Percentiles rank a stretch among this genome's conserved stretches.
Conservation (phyloP, 257 asterid species). For the Penstemon newberryi region DNA sequence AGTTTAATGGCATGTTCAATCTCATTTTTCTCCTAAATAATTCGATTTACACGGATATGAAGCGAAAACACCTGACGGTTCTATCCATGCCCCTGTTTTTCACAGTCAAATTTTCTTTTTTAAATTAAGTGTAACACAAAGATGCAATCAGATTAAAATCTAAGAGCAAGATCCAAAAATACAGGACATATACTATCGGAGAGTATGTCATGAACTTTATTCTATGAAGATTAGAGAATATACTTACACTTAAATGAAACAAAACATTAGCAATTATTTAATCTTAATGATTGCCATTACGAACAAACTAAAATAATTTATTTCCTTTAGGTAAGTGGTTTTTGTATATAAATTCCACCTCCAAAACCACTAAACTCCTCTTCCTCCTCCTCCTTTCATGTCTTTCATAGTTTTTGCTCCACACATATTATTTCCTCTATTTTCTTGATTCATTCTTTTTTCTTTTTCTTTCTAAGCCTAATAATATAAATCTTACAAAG, state of each 20-base stretch:
- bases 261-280: constrained; percentile 19
- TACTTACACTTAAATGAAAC: background rate
- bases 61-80: too few species aligned
- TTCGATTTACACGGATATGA: too few species aligned
- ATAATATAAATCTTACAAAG: background rate
- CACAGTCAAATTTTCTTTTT: background rate
- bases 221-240: background rate
- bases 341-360: constrained; percentile 38
- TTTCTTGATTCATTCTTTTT: background rate
- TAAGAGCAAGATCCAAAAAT: background rate
- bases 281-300: constrained; percentile 35
- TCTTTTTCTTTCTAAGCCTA: background rate
- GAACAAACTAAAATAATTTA: constrained; percentile 19
- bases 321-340: constrained; percentile 18
- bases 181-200: too few species aligned
- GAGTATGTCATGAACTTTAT: background rate
- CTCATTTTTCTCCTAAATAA: background rate
- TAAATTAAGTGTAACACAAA: background rate
- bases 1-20: background rate
- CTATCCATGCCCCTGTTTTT: background rate
- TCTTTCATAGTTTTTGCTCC: background rate
- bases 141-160: background rate
- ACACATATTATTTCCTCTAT: background rate
- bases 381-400: constrained; percentile 5
- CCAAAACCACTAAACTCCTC: constrained; percentile 33